Evolutionary conservation across 805 yeast genomes (phyloP).

Genomic region (Pichia paraexigua): DNA sequence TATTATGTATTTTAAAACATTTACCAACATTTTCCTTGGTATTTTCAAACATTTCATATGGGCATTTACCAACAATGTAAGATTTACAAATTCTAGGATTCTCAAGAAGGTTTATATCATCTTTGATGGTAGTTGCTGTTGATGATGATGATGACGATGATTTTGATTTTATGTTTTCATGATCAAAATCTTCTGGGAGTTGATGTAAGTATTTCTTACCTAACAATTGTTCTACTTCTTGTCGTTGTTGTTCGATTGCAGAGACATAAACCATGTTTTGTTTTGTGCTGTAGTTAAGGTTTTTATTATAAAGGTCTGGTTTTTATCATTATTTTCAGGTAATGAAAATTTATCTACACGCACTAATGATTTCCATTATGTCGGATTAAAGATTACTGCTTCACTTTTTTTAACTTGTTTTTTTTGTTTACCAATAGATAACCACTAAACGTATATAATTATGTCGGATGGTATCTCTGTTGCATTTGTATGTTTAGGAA

Average conservation of each 20-base stretch:
- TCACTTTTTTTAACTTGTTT: neutral
- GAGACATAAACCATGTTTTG: constrained; percentile 5
- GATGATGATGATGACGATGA: constrained; percentile 6
- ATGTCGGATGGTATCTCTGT: constrained; percentile 32
- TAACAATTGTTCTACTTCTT: constrained; percentile 73
- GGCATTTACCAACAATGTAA: constrained; percentile 79
- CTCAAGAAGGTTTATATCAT: neutral
- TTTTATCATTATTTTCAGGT: too few relatives aligned
- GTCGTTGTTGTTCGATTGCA: constrained; percentile 68
- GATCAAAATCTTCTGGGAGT: constrained; percentile 24
- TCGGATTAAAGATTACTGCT: neutral
- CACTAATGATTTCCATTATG: neutral
- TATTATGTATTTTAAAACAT: constrained; percentile 70
- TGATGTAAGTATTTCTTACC: constrained; percentile 44
- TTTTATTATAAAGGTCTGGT: neutral
- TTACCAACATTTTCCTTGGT: constrained; percentile 78
- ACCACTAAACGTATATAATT: neutral
- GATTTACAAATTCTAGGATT: constrained; percentile 68
- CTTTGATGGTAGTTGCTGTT: neutral
- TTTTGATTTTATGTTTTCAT: neutral
- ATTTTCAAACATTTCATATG: constrained; percentile 72
- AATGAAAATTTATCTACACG: neutral
- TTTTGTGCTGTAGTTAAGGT: neutral
- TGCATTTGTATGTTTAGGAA: constrained; percentile 88
- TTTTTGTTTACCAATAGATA: too few relatives aligned